Conservation (phyloP, 2,329 filamentous ascomycete species). For the Hypomyces rosellus region DNA sequence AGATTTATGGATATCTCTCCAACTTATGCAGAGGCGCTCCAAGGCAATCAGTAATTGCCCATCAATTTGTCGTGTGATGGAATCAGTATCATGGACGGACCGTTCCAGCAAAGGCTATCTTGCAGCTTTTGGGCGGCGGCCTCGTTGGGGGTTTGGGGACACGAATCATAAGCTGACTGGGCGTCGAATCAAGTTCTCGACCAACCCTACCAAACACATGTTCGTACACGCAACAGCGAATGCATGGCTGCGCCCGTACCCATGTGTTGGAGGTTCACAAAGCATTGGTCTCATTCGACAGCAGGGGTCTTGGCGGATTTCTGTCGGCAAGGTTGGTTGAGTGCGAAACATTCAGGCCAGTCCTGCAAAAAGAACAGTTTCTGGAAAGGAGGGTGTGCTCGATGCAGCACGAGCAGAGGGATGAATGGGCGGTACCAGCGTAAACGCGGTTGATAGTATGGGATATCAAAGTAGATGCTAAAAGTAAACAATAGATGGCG, state of each 20-base stretch:
- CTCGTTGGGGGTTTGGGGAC: too few species aligned
- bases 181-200: too few species aligned
- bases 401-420: neutral
- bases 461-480: neutral
- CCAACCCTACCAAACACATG: too few species aligned
- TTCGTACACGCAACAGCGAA: neutral
- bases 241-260: neutral
- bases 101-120: too few species aligned
- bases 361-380: neutral
- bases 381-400: neutral
- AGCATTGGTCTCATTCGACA: neutral
- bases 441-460: neutral
- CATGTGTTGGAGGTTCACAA: neutral
- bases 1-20: too few species aligned
- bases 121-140: too few species aligned
- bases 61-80: too few species aligned
- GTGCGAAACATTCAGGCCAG: neutral
- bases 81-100: too few species aligned
- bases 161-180: too few species aligned
- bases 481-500: neutral
- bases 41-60: too few species aligned
- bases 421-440: too few species aligned
- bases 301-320: neutral
- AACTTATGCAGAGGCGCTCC: too few species aligned
- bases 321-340: neutral